These are phyloP conservation scores for Trifolium subterraneum DNA, from an alignment of 306 rosid genomes.

Conservation along the genomic window DNA sequence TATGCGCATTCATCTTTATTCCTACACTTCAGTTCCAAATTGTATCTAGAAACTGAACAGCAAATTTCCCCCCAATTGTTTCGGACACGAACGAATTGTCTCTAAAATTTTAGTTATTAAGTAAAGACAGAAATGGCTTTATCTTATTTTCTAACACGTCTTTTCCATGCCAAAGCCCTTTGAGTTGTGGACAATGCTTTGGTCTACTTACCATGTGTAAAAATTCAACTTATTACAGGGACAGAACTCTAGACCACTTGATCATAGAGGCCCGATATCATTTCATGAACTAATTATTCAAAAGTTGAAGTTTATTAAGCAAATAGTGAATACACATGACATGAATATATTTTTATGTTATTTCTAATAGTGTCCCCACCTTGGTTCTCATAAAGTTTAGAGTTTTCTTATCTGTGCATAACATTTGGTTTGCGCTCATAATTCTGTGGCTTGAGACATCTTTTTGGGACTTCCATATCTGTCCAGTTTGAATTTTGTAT, in stretches of 20 bases:
- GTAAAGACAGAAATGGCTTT: conserved; percentile 8
- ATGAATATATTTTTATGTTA: background rate
- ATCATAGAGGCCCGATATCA: conserved; percentile 1
- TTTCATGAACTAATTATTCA: background rate
- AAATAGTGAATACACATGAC: background rate
- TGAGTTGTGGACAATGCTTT: background rate
- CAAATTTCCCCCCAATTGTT: background rate
- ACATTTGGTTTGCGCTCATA: conserved; percentile 15
- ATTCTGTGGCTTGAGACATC: conserved; percentile 10
- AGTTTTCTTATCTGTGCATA: background rate
- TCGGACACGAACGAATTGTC: background rate
- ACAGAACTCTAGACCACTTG: background rate
- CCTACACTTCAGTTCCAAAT: conserved; percentile 8
- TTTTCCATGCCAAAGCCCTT: background rate
- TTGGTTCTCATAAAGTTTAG: conserved; percentile 11
- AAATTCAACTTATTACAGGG: background rate
- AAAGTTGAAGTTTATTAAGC: background rate
- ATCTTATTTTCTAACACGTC: background rate
- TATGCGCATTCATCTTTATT: background rate
- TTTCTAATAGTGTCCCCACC: background rate
- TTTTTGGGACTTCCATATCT: conserved; percentile 16
- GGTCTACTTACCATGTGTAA: background rate
- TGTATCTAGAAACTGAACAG: background rate
- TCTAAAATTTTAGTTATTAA: background rate
- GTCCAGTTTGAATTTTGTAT: background rate